These are phyloP conservation scores for Boletus coccyginus DNA, from an alignment of 768 basidiomycete genomes.

Conservation along the genomic window DNA sequence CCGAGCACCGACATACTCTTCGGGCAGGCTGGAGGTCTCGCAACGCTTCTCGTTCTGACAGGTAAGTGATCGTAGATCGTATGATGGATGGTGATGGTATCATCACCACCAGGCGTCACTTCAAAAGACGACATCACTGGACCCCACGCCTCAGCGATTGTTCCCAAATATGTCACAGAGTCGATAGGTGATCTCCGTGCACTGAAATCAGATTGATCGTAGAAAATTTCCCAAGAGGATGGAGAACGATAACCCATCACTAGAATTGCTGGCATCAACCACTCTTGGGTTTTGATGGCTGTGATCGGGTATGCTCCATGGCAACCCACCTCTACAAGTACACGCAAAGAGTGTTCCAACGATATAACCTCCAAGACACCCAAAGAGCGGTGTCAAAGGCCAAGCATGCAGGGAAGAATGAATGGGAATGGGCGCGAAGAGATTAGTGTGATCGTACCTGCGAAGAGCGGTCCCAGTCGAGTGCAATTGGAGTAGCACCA, in stretches of 20 bases:
- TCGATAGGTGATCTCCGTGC: conserved; percentile 79
- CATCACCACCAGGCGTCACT: conserved; percentile 63
- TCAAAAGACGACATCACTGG: conserved; percentile 70
- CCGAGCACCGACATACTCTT: conserved; percentile 95
- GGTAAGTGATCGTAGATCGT: conserved; percentile 43
- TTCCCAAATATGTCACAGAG: conserved; percentile 78
- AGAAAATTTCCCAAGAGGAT: conserved; percentile 8
- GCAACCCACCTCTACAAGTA: conserved; percentile 42
- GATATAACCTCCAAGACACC: conserved; percentile 68
- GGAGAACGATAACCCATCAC: background rate
- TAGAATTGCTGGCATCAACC: conserved; percentile 11
- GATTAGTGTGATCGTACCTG: conserved; percentile 57
- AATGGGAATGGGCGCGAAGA: background rate
- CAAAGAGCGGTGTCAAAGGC: conserved; percentile 57
- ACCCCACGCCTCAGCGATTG: conserved; percentile 61
- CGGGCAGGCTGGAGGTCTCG: conserved; percentile 79
- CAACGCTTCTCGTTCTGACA: conserved; percentile 90
- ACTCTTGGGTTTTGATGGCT: conserved; percentile 21
- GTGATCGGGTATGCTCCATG: conserved; percentile 34
- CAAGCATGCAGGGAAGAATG: background rate
- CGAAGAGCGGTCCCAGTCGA: conserved; percentile 98
- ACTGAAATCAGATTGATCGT: conserved; percentile 22
- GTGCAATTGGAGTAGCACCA: conserved; percentile 79
- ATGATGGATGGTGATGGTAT: background rate
- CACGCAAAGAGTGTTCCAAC: conserved; percentile 56